Percentiles rank a stretch among this genome's conserved stretches.
These are phyloP conservation scores for Candida boidinii DNA, from an alignment of 805 yeast genomes.

Conservation along the genomic window DNA sequence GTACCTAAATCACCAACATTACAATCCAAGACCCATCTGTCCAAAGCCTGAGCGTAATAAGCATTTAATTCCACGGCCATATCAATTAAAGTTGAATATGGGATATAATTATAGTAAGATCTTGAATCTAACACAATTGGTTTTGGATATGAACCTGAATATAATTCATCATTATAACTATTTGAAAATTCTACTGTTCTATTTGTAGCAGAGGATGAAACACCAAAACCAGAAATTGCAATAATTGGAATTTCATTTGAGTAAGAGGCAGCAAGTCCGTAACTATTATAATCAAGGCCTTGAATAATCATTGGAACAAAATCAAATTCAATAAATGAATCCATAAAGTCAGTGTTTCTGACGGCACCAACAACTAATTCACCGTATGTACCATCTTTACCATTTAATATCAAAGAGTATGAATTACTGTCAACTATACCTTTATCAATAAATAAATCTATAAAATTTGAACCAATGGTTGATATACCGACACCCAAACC, in stretches of 20 bases:
- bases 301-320: conserved; percentile 37
- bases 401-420: conserved; percentile 33
- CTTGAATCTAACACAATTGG: conserved; percentile 59
- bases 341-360: too few species aligned
- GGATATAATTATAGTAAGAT: conserved; percentile 39
- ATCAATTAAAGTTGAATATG: conserved; percentile 45
- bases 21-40: conserved; percentile 60
- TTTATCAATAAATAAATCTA: conserved; percentile 23
- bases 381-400: conserved; percentile 32
- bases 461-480: conserved; percentile 20
- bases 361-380: too few species aligned
- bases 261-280: conserved; percentile 29
- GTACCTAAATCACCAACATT: conserved; percentile 40
- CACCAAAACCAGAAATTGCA: conserved; percentile 36
- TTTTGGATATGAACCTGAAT: conserved; percentile 26
- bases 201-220: conserved; percentile 23
- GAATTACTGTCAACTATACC: conserved; percentile 28
- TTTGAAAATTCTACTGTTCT: conserved; percentile 18
- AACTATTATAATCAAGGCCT: conserved; percentile 36
- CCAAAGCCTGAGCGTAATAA: conserved; percentile 36
- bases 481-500: conserved; percentile 37
- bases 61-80: conserved; percentile 68
- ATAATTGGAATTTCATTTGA: conserved; percentile 29
- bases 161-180: conserved; percentile 32
- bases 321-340: too few species aligned